Base-by-base conservation (phyloP, 2,329 filamentous ascomycete species). In the Colletotrichum sidae region DNA sequence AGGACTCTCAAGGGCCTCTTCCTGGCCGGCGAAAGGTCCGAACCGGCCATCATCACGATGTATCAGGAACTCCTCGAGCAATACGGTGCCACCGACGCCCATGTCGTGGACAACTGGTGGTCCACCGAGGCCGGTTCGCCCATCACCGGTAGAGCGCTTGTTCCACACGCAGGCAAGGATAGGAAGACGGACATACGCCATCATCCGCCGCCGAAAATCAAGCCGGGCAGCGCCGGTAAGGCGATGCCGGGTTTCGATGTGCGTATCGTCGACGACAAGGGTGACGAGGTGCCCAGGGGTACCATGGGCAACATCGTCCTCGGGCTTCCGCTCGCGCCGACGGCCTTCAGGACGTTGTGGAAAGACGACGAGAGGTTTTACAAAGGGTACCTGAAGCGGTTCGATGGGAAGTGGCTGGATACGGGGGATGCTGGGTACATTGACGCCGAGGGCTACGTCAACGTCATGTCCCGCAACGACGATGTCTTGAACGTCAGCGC, bases 401-500 rank as follows among this genome's bases (percentile, higher is more conserved):
- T 97, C 73, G 72, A 86, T 6, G 93, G 93, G 0, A 86, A 86
- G 70, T 97, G 93, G 92, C 78, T 97, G 47, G 94, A 98, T 74
- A 97, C 94, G 0, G 95, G 94, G 2, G 94, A 98, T 75, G 91
- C 93, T 0, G 94, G 95, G 0, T 89, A 94, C 82, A 88, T 97
- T 62, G 94, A 97, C 73, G 76, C 85, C 12, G 90, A 95, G 45
- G 87, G 87, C 5, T 89, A 89, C 70, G 83, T 90, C 45, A 84
- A 86, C 69, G 86, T 90, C 70, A 89, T 90, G 87, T 85, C 85
- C 45, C 79, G 88, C 45, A 84, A 81, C 38, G 94, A 97, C 79
- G 94, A 97, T 76, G 91, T 97, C 65, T 94, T 97, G 74, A 97
- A 97, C 74, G 94, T 97, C n/a, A 94, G 94, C 45, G 94, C 94